These are phyloP conservation scores for Neophaeococcomyces aloes DNA, from an alignment of 2,329 filamentous ascomycete genomes.

Conservation along the genomic window DNA sequence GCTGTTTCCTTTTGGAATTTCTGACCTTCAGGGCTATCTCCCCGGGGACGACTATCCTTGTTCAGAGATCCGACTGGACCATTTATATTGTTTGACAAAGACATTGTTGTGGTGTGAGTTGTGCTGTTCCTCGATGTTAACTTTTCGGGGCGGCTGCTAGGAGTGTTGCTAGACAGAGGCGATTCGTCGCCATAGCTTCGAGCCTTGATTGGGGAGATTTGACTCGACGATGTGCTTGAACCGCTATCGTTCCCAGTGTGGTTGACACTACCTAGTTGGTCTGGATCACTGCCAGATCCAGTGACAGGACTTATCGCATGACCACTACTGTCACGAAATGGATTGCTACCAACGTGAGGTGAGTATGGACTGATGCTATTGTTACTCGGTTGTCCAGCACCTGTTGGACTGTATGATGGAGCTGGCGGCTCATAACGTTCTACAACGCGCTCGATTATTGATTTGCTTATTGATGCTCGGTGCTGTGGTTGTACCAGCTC, in stretches of 20 bases:
- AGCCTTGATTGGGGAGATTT: conserved; percentile 10
- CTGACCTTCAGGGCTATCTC: too few species aligned
- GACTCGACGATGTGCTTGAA: conserved; percentile 8
- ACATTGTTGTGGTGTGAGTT: background rate
- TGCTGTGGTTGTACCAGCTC: conserved; percentile 14
- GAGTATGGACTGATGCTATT: conserved; percentile 19
- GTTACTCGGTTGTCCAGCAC: conserved; percentile 13
- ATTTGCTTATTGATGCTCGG: conserved; percentile 11
- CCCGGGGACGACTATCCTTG: background rate
- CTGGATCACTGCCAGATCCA: conserved; percentile 11
- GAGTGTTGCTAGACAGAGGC: background rate
- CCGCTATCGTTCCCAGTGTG: conserved; percentile 5
- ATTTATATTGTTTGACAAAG: background rate
- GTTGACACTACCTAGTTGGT: conserved; percentile 10
- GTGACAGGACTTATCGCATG: conserved; percentile 20
- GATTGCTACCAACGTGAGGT: conserved; percentile 11
- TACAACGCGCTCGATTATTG: conserved; percentile 8
- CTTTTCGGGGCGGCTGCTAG: background rate
- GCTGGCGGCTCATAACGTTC: conserved; percentile 15
- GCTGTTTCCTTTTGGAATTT: too few species aligned
- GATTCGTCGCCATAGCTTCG: conserved; percentile 6
- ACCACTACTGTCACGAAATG: conserved; percentile 14
- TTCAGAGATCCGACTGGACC: background rate
- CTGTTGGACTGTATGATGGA: conserved; percentile 20
- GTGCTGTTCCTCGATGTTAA: background rate